Conservation (phyloP, 2,329 filamentous ascomycete genomes). For the Nectriaceae sp. region DNA sequence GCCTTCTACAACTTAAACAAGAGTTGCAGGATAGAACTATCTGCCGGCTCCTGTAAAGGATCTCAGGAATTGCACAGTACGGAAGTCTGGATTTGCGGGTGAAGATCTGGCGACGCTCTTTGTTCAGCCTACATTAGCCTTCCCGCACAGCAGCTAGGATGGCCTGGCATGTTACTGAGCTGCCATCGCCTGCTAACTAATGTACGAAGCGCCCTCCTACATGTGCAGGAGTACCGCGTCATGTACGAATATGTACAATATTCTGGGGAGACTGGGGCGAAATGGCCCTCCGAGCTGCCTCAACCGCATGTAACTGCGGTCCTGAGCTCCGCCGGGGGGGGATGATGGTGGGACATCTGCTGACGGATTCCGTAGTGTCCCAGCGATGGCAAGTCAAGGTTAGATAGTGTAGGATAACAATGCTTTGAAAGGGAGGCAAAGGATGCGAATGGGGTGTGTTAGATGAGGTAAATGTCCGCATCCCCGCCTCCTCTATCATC, state of each 20-base stretch:
- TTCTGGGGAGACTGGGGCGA: constrained; percentile 10
- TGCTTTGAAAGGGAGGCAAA: not conserved
- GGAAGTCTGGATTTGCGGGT: too few species aligned
- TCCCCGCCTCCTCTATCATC: constrained; percentile 14
- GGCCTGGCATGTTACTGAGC: constrained; percentile 24
- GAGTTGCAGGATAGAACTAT: too few species aligned
- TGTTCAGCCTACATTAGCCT: constrained; percentile 33
- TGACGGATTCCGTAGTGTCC: constrained; percentile 10
- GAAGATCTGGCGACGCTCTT: constrained; percentile 23
- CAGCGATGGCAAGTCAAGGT: constrained; percentile 3
- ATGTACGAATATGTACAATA: constrained; percentile 28
- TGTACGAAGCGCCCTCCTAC: constrained; percentile 22
- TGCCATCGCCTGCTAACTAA: constrained; percentile 23
- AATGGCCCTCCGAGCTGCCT: not conserved
- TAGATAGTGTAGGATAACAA: constrained; percentile 1
- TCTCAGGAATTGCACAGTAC: too few species aligned
- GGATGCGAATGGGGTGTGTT: constrained; percentile 11
- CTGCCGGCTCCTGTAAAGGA: too few species aligned
- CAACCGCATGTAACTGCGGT: too few species aligned
- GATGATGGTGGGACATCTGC: constrained; percentile 12
- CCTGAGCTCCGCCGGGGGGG: not conserved
- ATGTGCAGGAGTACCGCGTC: constrained; percentile 23
- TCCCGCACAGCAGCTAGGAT: constrained; percentile 30
- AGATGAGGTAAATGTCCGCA: constrained; percentile 16
- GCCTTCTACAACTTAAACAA: constrained; percentile 10